Conservation (phyloP, 1,139 yeast genomes). For the Yamadazyma blattariae region DNA sequence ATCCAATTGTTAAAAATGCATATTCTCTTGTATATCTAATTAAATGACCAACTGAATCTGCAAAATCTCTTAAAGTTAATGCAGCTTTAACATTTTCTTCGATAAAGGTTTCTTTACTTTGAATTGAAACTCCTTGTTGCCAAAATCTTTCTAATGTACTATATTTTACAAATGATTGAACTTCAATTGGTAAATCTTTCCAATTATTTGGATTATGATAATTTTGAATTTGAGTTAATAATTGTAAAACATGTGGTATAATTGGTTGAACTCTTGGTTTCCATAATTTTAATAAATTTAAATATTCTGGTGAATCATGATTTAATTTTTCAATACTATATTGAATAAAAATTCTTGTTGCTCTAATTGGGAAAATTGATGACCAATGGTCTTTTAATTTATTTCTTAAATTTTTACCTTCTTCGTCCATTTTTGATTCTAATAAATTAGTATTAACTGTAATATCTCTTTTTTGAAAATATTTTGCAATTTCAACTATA, state of each 20-base stretch:
- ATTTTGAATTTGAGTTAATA: constrained; percentile 86
- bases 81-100: constrained; percentile 95
- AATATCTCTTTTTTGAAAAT: constrained; percentile 80
- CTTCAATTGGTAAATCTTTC: constrained; percentile 82
- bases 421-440: constrained; percentile 86
- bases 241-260: constrained; percentile 83
- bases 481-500: constrained; percentile 87
- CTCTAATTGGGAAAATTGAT: constrained; percentile 89
- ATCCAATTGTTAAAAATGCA: constrained; percentile 85
- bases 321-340: constrained; percentile 89
- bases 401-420: constrained; percentile 71
- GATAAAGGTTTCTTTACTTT: constrained; percentile 89
- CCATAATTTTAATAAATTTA: constrained; percentile 76
- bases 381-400: constrained; percentile 91
- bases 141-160: constrained; percentile 93
- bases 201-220: constrained; percentile 93
- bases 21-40: constrained; percentile 94
- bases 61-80: constrained; percentile 90
- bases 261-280: constrained; percentile 91
- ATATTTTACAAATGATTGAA: constrained; percentile 83
- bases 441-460: constrained; percentile 73
- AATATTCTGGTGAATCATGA: constrained; percentile 74
- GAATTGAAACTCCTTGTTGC: constrained; percentile 97
- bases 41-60: constrained; percentile 97
- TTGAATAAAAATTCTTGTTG: constrained; percentile 91